These are phyloP conservation scores for Cercospora citrullina DNA, from an alignment of 2,329 filamentous ascomycete species.

Conservation along the genomic window DNA sequence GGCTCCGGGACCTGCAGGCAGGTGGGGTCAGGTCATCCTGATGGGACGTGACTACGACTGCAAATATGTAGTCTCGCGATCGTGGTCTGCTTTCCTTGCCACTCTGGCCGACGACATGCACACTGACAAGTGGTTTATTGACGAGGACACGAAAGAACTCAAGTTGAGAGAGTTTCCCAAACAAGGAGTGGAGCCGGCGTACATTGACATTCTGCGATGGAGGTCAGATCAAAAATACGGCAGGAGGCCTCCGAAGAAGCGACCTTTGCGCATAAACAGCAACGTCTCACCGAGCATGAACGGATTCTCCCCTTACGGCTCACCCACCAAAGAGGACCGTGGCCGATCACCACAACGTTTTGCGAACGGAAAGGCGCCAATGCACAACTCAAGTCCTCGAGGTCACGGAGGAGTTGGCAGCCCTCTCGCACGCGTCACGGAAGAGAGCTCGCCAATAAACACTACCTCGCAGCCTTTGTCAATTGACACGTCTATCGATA, in stretches of 20 bases:
- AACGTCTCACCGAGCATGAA: slow-evolving; percentile 52
- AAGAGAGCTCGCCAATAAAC: slow-evolving; percentile 54
- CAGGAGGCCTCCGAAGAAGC: slow-evolving; percentile 52
- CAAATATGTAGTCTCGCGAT: slow-evolving; percentile 93
- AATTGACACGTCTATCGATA: slow-evolving; percentile 38
- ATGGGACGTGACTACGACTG: slow-evolving; percentile 98
- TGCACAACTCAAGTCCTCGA: slow-evolving; percentile 62
- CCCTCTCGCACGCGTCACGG: slow-evolving; percentile 71
- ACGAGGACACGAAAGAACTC: slow-evolving; percentile 87
- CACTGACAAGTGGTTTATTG: slow-evolving; percentile 86
- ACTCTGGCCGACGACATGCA: slow-evolving; percentile 85
- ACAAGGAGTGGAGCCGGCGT: slow-evolving; percentile 83
- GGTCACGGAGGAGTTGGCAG: slow-evolving; percentile 62
- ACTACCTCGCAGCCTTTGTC: slow-evolving; percentile 40
- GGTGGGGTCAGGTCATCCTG: slow-evolving; percentile 95
- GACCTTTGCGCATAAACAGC: slow-evolving; percentile 50
- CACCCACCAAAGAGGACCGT: slow-evolving; percentile 60
- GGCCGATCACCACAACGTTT: slow-evolving; percentile 72
- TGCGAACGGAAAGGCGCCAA: slow-evolving; percentile 58
- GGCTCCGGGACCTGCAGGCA: slow-evolving; percentile 82
- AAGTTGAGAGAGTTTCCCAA: slow-evolving; percentile 91
- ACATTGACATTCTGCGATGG: slow-evolving; percentile 94
- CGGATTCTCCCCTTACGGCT: slow-evolving; percentile 63
- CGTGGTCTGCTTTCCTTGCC: slow-evolving; percentile 85
- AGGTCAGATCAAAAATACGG: slow-evolving; percentile 94